phyloP scores from a whole-genome alignment of 192 early-diverging fungal species.

The Coemansia sp. region DNA sequence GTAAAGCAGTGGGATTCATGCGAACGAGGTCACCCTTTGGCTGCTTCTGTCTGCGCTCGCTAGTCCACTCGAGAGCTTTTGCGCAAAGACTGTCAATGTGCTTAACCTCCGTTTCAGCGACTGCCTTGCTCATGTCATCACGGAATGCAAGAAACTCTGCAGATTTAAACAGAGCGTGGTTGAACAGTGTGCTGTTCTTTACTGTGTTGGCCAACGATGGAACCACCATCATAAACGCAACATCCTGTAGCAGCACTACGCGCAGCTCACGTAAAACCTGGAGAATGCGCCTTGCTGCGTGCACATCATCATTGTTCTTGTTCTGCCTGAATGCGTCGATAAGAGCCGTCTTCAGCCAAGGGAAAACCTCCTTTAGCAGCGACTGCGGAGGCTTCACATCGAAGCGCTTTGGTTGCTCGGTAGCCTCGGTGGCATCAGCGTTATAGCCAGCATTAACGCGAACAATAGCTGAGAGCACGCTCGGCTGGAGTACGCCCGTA shows the following conservation, averaged over 20 bases:
- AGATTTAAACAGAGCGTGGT: slow-evolving; percentile 29
- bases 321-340: slow-evolving; percentile 30
- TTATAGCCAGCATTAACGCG: slow-evolving; percentile 38
- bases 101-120: slow-evolving; percentile 24
- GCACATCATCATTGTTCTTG: slow-evolving; percentile 41
- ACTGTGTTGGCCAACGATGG: slow-evolving; percentile 20
- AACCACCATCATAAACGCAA: slow-evolving; percentile 42
- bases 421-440: slow-evolving; percentile 4
- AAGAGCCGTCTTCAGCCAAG: slow-evolving; percentile 39
- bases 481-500: slow-evolving; percentile 18
- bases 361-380: slow-evolving; percentile 45
- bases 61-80: slow-evolving; percentile 15
- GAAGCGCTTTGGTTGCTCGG: slow-evolving; percentile 26
- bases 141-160: slow-evolving; percentile 27
- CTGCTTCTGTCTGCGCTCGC: slow-evolving; percentile 19
- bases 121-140: slow-evolving; percentile 22
- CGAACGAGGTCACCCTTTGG: slow-evolving; percentile 19
- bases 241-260: slow-evolving; percentile 42
- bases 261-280: slow-evolving; percentile 45
- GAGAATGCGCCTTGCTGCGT: slow-evolving; percentile 33
- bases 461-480: slow-evolving; percentile 22
- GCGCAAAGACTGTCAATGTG: slow-evolving; percentile 13
- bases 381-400: slow-evolving; percentile 27
- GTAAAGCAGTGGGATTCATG: slow-evolving; percentile 29
- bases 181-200: slow-evolving; percentile 24